These are phyloP conservation scores for Epichloe coenophiala DNA, from an alignment of 2,329 filamentous ascomycete genomes.

Conservation along the genomic window DNA sequence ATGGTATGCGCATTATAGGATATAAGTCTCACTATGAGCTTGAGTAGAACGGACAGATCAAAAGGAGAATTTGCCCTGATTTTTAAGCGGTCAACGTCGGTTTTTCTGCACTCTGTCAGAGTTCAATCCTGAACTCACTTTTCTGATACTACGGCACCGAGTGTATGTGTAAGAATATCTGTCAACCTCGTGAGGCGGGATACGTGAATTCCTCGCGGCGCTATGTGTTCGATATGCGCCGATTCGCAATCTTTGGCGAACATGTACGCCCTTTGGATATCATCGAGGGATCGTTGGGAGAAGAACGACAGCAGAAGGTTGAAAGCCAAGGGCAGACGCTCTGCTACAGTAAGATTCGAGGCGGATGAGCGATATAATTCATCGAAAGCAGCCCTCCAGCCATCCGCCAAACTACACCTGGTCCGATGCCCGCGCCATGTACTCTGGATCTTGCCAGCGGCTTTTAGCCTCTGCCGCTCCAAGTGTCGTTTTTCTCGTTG, in stretches of 20 bases:
- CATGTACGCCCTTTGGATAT: conserved; percentile 32
- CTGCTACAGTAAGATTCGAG: conserved; percentile 15
- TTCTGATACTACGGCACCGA: conserved; percentile 13
- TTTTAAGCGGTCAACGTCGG: not conserved
- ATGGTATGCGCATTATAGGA: conserved; percentile 11
- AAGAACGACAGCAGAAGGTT: conserved; percentile 38
- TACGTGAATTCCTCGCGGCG: conserved; percentile 15
- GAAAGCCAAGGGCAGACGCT: conserved; percentile 27
- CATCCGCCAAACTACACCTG: conserved; percentile 43
- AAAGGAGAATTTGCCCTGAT: not conserved
- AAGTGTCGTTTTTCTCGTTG: conserved; percentile 69
- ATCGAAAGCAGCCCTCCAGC: conserved; percentile 51
- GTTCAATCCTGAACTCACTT: conserved; percentile 11
- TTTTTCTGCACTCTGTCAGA: not conserved
- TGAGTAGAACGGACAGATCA: conserved; percentile 18
- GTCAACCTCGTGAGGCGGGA: conserved; percentile 23
- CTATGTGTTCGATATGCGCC: conserved; percentile 22
- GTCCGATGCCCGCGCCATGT: conserved; percentile 66
- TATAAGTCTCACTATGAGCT: conserved; percentile 20
- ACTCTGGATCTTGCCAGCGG: conserved; percentile 61
- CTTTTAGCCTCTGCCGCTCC: conserved; percentile 64
- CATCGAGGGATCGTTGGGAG: conserved; percentile 27
- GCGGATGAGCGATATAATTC: conserved; percentile 32
- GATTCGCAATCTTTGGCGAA: conserved; percentile 31
- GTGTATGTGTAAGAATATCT: conserved; percentile 21